Base-by-base conservation (phyloP, 305 asterid genomes). In the Striga hermonthica region DNA sequence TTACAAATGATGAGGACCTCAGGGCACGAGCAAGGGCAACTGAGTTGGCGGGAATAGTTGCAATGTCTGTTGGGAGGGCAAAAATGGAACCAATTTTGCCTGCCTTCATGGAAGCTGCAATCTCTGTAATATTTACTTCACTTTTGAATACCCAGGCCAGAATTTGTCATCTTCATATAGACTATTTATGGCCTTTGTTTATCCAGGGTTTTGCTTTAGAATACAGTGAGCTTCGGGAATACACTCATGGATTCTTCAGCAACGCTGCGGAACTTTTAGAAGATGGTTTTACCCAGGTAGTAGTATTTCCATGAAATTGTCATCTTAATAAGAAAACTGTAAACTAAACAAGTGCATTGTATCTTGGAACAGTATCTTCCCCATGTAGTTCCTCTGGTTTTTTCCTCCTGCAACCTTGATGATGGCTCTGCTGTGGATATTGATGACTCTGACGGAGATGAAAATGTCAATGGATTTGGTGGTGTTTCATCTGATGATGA, bases 401-500 rank as follows among this genome's bases (percentile, higher is more conserved):
- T 90, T 67, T 75, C 89, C 64, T 94, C 98, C 60, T 94, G 99
- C 84, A 94, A 94, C 82, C 97, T 94, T 70, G 99, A 94, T 77
- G 99, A 94, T 67, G 99, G 99, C 58, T 88, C 99, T 71, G 96
- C 99, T 69, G 86, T 90, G 79, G 93, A 88, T 86, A 72, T 94
- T 80, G 98, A 88, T 73, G 98, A 94, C 68, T 86, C 93, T 35
- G 96, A 86, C 56, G 88, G 72, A 61, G 96, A 86, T 73, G 91
- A 87, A 67, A 84, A 82, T 79, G 76, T 82, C 69, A 84, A 77
- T 72, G 96, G 95, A 67, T 86, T 93, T 80, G 95, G 95, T 45
- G 95, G 93, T 7, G 99, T 90, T 57, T 94, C 99, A 74, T 94
- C 99, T 66, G 99, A 94, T 79, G 99, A 94, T 66, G 98, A 94